Base-by-base conservation (phyloP, 2,329 filamentous ascomycete genomes). In the Plectosphaerella sp. region DNA sequence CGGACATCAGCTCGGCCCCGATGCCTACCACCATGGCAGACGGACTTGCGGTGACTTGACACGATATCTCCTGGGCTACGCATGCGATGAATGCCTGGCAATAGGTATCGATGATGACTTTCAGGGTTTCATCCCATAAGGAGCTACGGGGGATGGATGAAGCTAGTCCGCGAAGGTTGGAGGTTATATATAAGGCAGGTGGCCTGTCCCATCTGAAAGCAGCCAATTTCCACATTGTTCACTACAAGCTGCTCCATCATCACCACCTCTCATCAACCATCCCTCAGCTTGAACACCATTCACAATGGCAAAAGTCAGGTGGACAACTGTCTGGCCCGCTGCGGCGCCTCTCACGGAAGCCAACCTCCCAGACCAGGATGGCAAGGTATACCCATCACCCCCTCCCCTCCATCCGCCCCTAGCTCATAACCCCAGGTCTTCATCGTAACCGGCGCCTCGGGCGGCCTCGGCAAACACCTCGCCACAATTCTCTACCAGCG, bases 401-500 rank as follows among this genome's bases (percentile, higher is more conserved):
- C 6, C 14, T 22, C 49, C 14, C 15, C 11, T 18, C n/a, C 41
- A 43, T 20, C 5, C 45, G 5, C 3, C 70, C 5, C 20, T 5
- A 16, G 53, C 3, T 62, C 8, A 51, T 9, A 6, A 2, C 5
- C 11, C 3, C 22, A 54, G 50, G 58, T 61, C 10, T 58, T 59
- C 47, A 73, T 81, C 49, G 69, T 81, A 14, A 81, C 78, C 8
- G 57, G 57, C n/a, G 48, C 49, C 22, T 50, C 48, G 2, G 45
- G 52, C 24, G 57, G 57, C 12, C 64, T 78, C 4, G 77, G 77
- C 14, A 66, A 70, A 45, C 73, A 78, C 54, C 67, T 80, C 11
- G 65, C 62, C 49, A 69, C 69, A 28, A 73, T 80, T 8, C 67
- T 82, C 9, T 82, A 80, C 61, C 58, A 62, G 3, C 68, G 66